Conservation (phyloP, 352 stramenopile genomes). For the Globisporangium echinulatum region DNA sequence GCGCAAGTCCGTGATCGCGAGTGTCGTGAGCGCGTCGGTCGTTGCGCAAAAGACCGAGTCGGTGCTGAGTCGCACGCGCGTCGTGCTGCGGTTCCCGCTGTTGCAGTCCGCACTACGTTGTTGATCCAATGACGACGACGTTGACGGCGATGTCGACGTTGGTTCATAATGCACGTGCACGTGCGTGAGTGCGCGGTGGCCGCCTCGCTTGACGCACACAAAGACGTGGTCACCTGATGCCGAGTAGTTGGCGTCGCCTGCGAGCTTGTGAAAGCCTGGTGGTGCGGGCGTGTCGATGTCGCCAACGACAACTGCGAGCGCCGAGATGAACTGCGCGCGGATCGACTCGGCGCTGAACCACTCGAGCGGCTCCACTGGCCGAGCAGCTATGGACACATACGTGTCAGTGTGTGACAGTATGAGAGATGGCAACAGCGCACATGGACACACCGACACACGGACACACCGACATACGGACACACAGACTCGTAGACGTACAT, state of each 20-base stretch:
- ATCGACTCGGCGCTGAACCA: constrained; percentile 29
- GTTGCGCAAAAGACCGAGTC: constrained; percentile 11
- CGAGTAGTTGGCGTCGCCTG: constrained; percentile 53
- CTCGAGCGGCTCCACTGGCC: constrained; percentile 34
- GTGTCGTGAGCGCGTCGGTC: constrained; percentile 22
- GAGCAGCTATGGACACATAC: constrained; percentile 21
- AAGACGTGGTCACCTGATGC: constrained; percentile 62
- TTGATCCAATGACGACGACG: too few relatives aligned
- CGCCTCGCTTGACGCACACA: constrained; percentile 56
- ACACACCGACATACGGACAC: too few relatives aligned
- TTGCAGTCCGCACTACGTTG: too few relatives aligned
- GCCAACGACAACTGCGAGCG: constrained; percentile 48
- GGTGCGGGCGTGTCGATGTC: constrained; percentile 43
- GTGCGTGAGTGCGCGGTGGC: constrained; percentile 28
- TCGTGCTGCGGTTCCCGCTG: not conserved
- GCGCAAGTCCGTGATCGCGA: constrained; percentile 60
- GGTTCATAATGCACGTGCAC: constrained; percentile 13
- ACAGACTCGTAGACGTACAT: constrained; percentile 18
- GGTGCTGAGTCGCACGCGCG: constrained; percentile 27
- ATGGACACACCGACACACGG: too few relatives aligned
- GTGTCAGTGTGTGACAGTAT: not conserved
- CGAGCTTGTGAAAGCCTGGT: constrained; percentile 45
- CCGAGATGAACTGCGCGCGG: constrained; percentile 51
- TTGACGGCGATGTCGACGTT: too few relatives aligned
- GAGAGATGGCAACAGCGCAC: too few relatives aligned